Percentiles rank a stretch among this genome's conserved stretches.
Conservation (phyloP, 73 alveolate genomes). For the Paramecium biaurelia region DNA sequence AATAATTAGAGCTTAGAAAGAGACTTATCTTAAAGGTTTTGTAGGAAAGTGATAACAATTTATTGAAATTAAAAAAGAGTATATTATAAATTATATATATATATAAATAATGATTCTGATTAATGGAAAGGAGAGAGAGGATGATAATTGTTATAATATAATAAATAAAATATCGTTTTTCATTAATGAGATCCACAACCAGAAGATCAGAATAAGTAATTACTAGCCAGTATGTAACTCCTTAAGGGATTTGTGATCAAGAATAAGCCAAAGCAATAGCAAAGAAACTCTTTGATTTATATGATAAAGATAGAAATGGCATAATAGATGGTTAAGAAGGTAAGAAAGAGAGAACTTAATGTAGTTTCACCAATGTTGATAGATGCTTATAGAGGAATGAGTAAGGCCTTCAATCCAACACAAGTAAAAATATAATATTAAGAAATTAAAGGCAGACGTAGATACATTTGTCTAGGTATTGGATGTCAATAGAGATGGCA, state of each 20-base stretch:
- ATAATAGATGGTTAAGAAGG: conserved; percentile 17
- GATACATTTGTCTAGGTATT: conserved; percentile 35
- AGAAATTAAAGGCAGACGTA: neutral
- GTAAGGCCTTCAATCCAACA: conserved; percentile 49
- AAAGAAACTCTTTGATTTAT: conserved; percentile 36
- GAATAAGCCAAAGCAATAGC: conserved; percentile 41
- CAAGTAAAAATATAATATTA: neutral
- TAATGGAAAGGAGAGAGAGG: neutral
- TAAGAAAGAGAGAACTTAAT: neutral
- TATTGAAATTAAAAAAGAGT: neutral
- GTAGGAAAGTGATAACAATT: conserved; percentile 19
- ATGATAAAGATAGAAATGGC: conserved; percentile 51
- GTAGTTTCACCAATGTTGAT: conserved; percentile 7
- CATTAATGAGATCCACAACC: neutral
- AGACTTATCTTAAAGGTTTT: conserved; percentile 32
- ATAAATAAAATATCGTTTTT: neutral
- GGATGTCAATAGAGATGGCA: conserved; percentile 58
- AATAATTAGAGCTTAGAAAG: conserved; percentile 4
- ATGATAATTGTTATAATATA: neutral
- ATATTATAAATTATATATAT: neutral
- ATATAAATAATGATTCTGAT: neutral
- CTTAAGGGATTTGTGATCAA: conserved; percentile 26
- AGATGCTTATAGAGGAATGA: conserved; percentile 40
- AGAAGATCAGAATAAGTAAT: neutral
- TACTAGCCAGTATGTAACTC: conserved; percentile 26